Percentiles rank a stretch among this genome's conserved stretches.
These are phyloP conservation scores for Corchorus capsularis DNA, from an alignment of 345 rosid genomes.

Conservation along the genomic window DNA sequence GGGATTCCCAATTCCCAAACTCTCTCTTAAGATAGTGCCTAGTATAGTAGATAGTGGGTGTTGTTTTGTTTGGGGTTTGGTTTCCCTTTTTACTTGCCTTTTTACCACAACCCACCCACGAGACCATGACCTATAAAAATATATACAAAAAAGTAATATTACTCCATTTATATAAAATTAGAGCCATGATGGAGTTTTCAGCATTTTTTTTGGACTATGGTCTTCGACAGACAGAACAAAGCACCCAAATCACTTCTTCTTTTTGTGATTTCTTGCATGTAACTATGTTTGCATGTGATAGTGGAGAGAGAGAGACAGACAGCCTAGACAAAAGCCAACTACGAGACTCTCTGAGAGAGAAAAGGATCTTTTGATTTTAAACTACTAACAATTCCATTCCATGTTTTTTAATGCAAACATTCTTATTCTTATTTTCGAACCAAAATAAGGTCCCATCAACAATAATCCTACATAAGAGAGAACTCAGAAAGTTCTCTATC, in stretches of 20 bases:
- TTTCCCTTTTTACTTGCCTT: constrained; percentile 24
- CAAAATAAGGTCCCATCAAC: background rate
- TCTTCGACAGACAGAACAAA: constrained; percentile 38
- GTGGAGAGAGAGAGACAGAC: constrained; percentile 10
- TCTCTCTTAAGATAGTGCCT: constrained; percentile 18
- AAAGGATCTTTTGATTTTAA: constrained; percentile 5
- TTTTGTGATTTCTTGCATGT: constrained; percentile 52
- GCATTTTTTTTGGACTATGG: constrained; percentile 21
- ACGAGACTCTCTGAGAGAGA: constrained; percentile 13
- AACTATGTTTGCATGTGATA: constrained; percentile 27
- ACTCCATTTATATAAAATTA: constrained; percentile 37
- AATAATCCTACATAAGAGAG: background rate
- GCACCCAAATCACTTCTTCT: constrained; percentile 28
- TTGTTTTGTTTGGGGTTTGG: background rate
- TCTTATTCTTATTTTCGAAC: background rate
- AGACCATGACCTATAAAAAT: background rate
- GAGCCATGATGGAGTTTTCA: constrained; percentile 52
- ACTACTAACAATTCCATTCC: background rate
- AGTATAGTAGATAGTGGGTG: background rate
- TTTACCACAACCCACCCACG: constrained; percentile 22
- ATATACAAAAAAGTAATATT: background rate
- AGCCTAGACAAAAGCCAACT: constrained; percentile 9
- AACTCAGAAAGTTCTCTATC: background rate
- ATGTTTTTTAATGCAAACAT: background rate
- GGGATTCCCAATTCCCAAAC: constrained; percentile 31